phyloP scores from a whole-genome alignment of 345 rosid species.

The Pelargonium nanum region DNA sequence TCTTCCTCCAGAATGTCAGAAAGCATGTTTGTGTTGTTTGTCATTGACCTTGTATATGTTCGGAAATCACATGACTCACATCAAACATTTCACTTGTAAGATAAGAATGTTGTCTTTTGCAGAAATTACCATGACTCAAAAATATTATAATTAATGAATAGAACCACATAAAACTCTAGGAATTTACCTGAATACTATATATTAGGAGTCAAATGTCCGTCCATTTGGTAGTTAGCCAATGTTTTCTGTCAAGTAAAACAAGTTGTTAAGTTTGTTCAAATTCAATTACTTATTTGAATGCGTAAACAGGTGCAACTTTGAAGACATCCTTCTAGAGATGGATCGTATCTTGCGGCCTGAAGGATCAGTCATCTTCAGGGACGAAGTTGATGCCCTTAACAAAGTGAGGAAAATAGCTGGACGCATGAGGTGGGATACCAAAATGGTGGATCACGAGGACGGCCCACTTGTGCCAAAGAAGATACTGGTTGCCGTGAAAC shows the following conservation, averaged over 20 bases:
- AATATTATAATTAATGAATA: too few species aligned
- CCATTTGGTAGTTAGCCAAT: too few species aligned
- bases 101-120: background rate
- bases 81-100: background rate
- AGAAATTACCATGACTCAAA: background rate
- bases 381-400: slow-evolving; percentile 70
- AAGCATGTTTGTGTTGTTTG: background rate
- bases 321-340: slow-evolving; percentile 83
- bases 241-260: background rate
- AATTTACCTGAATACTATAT: too few species aligned
- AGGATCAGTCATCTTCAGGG: slow-evolving; percentile 72
- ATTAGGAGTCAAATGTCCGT: too few species aligned
- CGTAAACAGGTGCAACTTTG: slow-evolving; percentile 54
- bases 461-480: slow-evolving; percentile 91
- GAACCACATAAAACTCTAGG: too few species aligned
- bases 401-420: slow-evolving; percentile 51
- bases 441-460: slow-evolving; percentile 86
- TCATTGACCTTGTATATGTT: background rate
- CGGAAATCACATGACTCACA: background rate
- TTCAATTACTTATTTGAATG: slow-evolving; percentile 1
- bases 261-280: background rate
- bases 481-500: slow-evolving; percentile 64
- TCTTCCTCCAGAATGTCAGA: background rate
- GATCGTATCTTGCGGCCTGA: slow-evolving; percentile 88
- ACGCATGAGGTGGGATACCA: slow-evolving; percentile 94